These are phyloP conservation scores for Peltaster fructicola DNA, from an alignment of 2,329 filamentous ascomycete species.

Conservation along the genomic window DNA sequence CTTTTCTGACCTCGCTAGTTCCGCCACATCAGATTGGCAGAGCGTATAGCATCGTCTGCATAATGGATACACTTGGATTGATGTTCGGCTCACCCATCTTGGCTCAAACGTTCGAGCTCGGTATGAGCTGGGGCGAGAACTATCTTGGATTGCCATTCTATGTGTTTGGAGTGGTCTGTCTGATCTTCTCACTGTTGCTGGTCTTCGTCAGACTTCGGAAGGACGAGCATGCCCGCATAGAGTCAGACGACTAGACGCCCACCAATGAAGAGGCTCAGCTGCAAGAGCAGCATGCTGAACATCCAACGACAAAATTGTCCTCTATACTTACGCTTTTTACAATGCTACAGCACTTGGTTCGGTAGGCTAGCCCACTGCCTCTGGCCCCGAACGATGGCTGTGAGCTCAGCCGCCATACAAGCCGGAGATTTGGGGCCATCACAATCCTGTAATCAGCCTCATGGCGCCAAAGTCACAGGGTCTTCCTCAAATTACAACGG, in stretches of 20 bases:
- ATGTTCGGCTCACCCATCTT: slow-evolving; percentile 31
- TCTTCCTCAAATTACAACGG: too few species aligned
- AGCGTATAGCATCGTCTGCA: slow-evolving; percentile 34
- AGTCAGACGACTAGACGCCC: slow-evolving; percentile 1
- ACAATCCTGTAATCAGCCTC: too few species aligned
- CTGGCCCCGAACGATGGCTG: too few species aligned
- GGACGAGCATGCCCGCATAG: slow-evolving; percentile 18
- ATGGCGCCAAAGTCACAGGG: too few species aligned
- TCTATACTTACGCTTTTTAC: too few species aligned
- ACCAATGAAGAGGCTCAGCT: too few species aligned
- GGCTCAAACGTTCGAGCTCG: slow-evolving; percentile 29
- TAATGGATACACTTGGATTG: slow-evolving; percentile 33
- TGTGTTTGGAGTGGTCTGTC: slow-evolving; percentile 19
- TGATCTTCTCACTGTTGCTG: slow-evolving; percentile 7
- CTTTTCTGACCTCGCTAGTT: slow-evolving; percentile 35
- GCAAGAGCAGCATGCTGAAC: too few species aligned
- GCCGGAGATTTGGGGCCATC: too few species aligned
- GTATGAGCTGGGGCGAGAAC: slow-evolving; percentile 28
- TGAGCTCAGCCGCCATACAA: too few species aligned
- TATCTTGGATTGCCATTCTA: slow-evolving; percentile 36
- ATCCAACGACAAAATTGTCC: too few species aligned
- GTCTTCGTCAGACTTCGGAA: slow-evolving; percentile 11
- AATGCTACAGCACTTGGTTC: too few species aligned
- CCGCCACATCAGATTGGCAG: slow-evolving; percentile 36
- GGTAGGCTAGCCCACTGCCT: too few species aligned